Evolutionary conservation across 257 asterid genomes (phyloP), one percentile per base, ranked within the genome.

Genomic region (Striga asiatica): DNA sequence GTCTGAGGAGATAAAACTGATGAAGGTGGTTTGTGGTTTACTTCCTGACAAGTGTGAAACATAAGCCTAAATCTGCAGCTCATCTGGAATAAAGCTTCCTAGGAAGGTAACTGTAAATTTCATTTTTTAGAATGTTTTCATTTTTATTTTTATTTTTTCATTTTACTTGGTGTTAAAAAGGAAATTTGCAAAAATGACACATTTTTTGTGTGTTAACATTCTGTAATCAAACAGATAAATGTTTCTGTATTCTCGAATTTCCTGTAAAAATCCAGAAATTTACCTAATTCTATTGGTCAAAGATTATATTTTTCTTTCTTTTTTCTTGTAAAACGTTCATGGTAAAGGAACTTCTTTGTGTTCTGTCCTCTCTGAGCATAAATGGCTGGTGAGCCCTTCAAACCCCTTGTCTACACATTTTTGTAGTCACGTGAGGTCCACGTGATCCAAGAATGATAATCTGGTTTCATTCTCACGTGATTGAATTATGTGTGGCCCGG

Each of bases 391-490:
- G 52, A 46, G 52, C 55, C 35, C 6, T 50, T 23, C 9, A 2
- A 13, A 10, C 8, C 6, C 6, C 17, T 41, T 25, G 20, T 50
- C 55, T 25, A 21, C 14, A 24, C 17, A 19, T 20, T 29, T 60
- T 27, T 20, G 37, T n/a, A n/a, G 58, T 68, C 82, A 70, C 76
- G 65, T 77, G 82, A 61, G 46, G 9, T 48, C 61, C 67, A 48
- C 46, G 70, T 66, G 74, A 37, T 19, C 37, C 46, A 34, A 45
- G 65, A 59, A 41, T 72, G 56, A 54, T 38, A 48, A 25, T 50
- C 32, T 41, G 22, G 54, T 37, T 35, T 1, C 22, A 56, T 56
- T 60, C 28, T 69, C 72, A 74, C 61, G 68, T 71, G 77, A 39
- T 17, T 29, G 53, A 65, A 37, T 34, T 39, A 22, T 17, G 48